Evolutionary conservation across 2,329 filamentous ascomycete genomes (phyloP), one percentile per base, ranked within the genome.

Genomic region (Thermochaetoides dissita): DNA sequence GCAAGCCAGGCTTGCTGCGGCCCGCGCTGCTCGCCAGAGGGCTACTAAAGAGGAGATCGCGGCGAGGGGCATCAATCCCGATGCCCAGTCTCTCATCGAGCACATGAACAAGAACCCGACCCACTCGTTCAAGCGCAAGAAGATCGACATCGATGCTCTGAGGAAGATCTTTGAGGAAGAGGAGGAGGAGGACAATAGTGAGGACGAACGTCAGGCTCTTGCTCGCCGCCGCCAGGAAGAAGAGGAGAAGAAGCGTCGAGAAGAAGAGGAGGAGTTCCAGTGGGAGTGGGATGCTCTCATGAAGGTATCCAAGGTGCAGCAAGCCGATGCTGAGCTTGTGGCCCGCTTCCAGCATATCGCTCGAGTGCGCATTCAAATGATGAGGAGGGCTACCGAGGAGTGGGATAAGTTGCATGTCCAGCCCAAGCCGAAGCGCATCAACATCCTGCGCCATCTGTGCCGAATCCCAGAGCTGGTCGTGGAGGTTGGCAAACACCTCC

Each of bases 401-500:
- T 47, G 44, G 43, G 37, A 44, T 10, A 30, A 44, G 29, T 17
- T 40, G 10, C 32, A 37, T n/a, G 33, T 17, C 8, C 30, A 33
- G 3, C 40, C 34, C 8, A 40, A 40, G 34, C 29, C 33, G 10
- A 11, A 30, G n/a, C 40, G 34, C 30, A 59, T 62, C 38, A 64
- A 72, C 49, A 55, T 72, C 37, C 56, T 74, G 50, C 60, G 58
- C 32, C 59, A 58, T 0, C 45, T 74, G 10, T 64, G 61, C 42
- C 59, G 59, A 37, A 63, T 63, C 48, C 57, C 68, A 5, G 71
- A 77, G 41, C 59, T 84, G 4, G 59, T 69, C 36, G 62, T 78
- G 37, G 62, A 70, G 38, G 53, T 84, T 7, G 68, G 71, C 44
- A 66, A 67, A 49, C 64, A 72, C 44, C 66, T 85, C 12, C 56